A percentile compares a stretch with the other conserved stretches of the same genome.
These are phyloP conservation scores for Orbilia ellipsospora DNA, from an alignment of 2,329 filamentous ascomycete species.

Conservation along the genomic window DNA sequence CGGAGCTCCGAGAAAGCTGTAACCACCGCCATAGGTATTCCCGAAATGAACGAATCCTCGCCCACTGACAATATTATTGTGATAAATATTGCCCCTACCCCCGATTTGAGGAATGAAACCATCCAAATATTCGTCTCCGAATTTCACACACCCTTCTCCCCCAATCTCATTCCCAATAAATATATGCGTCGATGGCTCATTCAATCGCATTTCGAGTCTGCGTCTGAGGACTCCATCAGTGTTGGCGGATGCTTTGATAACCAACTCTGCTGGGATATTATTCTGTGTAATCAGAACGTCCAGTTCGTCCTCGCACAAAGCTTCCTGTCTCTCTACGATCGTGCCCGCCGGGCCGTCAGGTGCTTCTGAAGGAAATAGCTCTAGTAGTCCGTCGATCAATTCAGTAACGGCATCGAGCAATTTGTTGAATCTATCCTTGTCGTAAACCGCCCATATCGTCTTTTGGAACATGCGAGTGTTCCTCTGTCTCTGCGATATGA, in stretches of 20 bases:
- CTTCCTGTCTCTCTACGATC: neutral
- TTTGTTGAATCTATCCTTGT: slow-evolving; percentile 22
- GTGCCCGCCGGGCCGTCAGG: too few relatives aligned
- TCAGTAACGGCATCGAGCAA: slow-evolving; percentile 13
- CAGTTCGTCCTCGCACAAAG: slow-evolving; percentile 16
- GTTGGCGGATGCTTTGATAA: neutral
- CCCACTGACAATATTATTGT: slow-evolving; percentile 15
- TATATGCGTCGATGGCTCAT: slow-evolving; percentile 6
- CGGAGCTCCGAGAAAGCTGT: neutral
- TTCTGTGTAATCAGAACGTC: slow-evolving; percentile 3
- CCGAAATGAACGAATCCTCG: slow-evolving; percentile 15
- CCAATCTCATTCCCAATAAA: slow-evolving; percentile 15
- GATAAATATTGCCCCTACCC: slow-evolving; percentile 8
- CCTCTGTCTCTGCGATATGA: slow-evolving; percentile 19
- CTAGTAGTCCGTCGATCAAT: slow-evolving; percentile 17
- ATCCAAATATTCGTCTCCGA: slow-evolving; percentile 22
- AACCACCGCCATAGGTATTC: slow-evolving; percentile 15
- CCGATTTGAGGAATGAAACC: neutral
- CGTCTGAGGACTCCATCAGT: neutral
- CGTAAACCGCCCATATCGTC: slow-evolving; percentile 27
- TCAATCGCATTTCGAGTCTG: slow-evolving; percentile 2
- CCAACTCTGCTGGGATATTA: neutral
- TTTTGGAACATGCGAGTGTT: slow-evolving; percentile 7
- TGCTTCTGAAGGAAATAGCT: slow-evolving; percentile 2
- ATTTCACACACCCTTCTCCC: slow-evolving; percentile 1